These are phyloP conservation scores for Cryptococcus sp. DNA, from an alignment of 1,284 basidiomycete species.

Conservation along the genomic window DNA sequence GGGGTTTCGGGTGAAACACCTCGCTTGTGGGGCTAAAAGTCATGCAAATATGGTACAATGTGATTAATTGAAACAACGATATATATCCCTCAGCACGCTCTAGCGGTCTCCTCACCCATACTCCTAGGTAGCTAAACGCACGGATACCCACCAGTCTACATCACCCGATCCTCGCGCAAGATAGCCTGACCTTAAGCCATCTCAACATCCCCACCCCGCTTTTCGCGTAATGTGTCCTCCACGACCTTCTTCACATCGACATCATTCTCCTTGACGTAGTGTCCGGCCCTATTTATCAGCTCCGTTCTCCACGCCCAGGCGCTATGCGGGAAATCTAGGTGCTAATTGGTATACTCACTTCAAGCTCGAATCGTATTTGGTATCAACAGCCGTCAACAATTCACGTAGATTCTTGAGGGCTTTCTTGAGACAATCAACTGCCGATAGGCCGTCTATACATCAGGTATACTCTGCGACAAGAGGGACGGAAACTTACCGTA, in stretches of 20 bases:
- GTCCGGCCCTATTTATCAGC: constrained; percentile 28
- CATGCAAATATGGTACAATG: no score
- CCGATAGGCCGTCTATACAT: constrained; percentile 66
- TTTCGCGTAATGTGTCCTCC: constrained; percentile 30
- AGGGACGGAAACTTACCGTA: constrained; percentile 68
- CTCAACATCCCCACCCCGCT: constrained; percentile 12
- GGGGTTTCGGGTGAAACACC: no score
- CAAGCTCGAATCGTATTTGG: constrained; percentile 61
- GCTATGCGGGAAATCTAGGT: neutral
- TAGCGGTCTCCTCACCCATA: no score
- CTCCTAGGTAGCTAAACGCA: no score
- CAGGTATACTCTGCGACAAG: neutral
- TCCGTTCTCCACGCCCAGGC: neutral
- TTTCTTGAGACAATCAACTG: constrained; percentile 67
- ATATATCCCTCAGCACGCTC: no score
- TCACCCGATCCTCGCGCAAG: no score
- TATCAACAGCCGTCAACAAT: constrained; percentile 64
- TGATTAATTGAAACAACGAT: no score
- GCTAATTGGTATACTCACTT: constrained; percentile 25
- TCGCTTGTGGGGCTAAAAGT: no score
- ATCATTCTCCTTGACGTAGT: constrained; percentile 40
- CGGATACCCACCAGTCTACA: no score
- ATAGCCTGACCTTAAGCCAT: neutral
- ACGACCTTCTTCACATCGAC: constrained; percentile 44
- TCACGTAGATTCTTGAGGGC: constrained; percentile 72